Evolutionary conservation across 495 filamentous ascomycete species (phyloP).

Genomic region (Talaromyces trachyspermus): DNA sequence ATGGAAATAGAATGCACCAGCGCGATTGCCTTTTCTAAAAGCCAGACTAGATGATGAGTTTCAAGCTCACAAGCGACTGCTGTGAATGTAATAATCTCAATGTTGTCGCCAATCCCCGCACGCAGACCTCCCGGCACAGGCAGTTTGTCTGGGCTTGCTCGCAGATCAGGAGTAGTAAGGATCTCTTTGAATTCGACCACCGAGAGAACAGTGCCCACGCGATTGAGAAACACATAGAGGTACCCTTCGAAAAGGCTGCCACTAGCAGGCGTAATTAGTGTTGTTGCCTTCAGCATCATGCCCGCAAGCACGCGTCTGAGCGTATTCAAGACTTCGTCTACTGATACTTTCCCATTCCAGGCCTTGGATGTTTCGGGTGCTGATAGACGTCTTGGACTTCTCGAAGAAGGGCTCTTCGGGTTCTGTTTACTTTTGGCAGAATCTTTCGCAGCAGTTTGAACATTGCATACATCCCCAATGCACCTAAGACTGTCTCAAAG

Average conservation of each 20-base stretch:
- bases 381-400: constrained; percentile 1
- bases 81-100: constrained; percentile 3
- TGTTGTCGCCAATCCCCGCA: constrained; percentile 13
- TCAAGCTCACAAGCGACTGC: constrained; percentile 20
- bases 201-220: constrained; percentile 32
- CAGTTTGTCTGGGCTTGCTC: constrained; percentile 14
- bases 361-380: background rate
- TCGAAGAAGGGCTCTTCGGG: background rate
- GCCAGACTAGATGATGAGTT: constrained; percentile 28
- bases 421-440: background rate
- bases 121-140: constrained; percentile 23
- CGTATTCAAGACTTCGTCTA: constrained; percentile 15
- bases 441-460: constrained; percentile 10
- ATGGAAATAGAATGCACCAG: constrained; percentile 13
- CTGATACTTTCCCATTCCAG: background rate
- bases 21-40: constrained; percentile 28
- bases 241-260: constrained; percentile 30
- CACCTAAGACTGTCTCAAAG: constrained; percentile 29
- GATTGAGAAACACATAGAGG: constrained; percentile 26
- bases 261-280: constrained; percentile 16
- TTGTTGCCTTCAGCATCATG: constrained; percentile 24
- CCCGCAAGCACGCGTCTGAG: constrained; percentile 20
- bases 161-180: constrained; percentile 17
- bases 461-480: constrained; percentile 23
- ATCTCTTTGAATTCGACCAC: constrained; percentile 30